Evolutionary conservation across 2,329 filamentous ascomycete species (phyloP).

Genomic region (Zelopaecilomyces penicillatus): DNA sequence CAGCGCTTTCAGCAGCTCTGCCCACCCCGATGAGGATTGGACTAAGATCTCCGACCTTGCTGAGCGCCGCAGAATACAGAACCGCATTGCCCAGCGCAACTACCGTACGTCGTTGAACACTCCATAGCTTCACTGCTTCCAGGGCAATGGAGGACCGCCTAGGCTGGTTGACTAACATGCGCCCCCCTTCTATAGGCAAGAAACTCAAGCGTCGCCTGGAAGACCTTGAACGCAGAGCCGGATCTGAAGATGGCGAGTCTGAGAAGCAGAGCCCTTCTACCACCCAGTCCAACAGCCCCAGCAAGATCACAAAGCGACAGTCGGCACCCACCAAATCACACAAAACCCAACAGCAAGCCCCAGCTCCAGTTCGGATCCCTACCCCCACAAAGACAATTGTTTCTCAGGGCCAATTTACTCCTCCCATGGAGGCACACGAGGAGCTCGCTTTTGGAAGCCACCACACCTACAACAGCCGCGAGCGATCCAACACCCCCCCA

Average conservation of each 20-base stretch:
- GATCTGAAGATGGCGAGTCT: slow-evolving; percentile 40
- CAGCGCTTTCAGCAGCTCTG: slow-evolving; percentile 89
- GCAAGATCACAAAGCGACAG: slow-evolving; percentile 37
- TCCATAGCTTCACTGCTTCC: not conserved
- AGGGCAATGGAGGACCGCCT: not conserved
- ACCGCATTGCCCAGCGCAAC: slow-evolving; percentile 94
- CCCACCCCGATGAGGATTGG: slow-evolving; percentile 96
- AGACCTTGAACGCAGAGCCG: slow-evolving; percentile 73
- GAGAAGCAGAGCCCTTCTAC: slow-evolving; percentile 28
- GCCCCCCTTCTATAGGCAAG: slow-evolving; percentile 52
- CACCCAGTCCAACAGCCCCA: slow-evolving; percentile 24
- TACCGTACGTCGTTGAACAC: slow-evolving; percentile 59
- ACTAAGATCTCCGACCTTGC: slow-evolving; percentile 97
- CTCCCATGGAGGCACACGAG: slow-evolving; percentile 53
- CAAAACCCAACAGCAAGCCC: slow-evolving; percentile 17
- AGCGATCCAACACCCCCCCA: slow-evolving; percentile 63
- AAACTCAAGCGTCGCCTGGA: slow-evolving; percentile 86
- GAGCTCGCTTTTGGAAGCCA: slow-evolving; percentile 53
- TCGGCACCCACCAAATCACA: slow-evolving; percentile 17
- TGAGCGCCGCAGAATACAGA: slow-evolving; percentile 89
- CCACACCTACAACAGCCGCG: slow-evolving; percentile 50
- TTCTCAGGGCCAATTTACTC: slow-evolving; percentile 50
- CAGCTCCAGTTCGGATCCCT: slow-evolving; percentile 7
- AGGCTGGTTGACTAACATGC: slow-evolving; percentile 10
- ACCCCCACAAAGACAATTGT: slow-evolving; percentile 28